Evolutionary conservation across 2,329 filamentous ascomycete genomes (phyloP).

Genomic region (Colletotrichum gigasporum): DNA sequence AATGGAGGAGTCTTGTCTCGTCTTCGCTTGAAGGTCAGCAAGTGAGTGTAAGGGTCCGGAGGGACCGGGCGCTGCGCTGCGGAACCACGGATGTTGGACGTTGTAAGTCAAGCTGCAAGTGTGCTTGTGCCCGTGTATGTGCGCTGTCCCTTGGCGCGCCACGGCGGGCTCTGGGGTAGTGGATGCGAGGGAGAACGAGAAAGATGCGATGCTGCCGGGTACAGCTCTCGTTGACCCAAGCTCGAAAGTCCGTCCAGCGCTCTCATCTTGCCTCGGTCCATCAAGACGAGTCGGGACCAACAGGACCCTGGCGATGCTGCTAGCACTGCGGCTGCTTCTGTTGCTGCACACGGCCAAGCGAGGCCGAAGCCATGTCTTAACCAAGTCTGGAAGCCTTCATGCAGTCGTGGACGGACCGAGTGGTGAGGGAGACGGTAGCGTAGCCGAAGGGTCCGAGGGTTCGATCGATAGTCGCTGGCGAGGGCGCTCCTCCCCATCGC

Average conservation of each 20-base stretch:
- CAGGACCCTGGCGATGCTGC: neutral
- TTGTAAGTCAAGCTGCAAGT: neutral
- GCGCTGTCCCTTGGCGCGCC: neutral
- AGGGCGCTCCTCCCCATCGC: neutral
- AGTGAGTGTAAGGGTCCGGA: neutral
- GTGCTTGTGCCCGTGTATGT: neutral
- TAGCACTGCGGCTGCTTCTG: too few relatives aligned
- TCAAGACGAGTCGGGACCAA: neutral
- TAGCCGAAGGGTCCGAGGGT: neutral
- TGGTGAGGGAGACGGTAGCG: neutral
- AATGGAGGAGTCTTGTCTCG: neutral
- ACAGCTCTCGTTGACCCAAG: too few relatives aligned
- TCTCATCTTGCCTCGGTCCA: neutral
- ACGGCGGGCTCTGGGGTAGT: neutral
- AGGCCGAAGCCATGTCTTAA: neutral
- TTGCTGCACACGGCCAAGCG: conserved; percentile 1
- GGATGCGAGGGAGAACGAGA: neutral
- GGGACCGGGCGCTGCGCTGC: neutral
- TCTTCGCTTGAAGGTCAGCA: conserved; percentile 22
- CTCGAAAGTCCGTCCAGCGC: neutral
- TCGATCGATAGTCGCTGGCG: neutral
- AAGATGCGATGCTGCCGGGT: neutral
- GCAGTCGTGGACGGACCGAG: neutral
- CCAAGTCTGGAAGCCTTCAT: neutral
- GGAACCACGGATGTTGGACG: neutral